Conservation (phyloP, 1,139 yeast species). For the Geotrichum macrosporum region DNA sequence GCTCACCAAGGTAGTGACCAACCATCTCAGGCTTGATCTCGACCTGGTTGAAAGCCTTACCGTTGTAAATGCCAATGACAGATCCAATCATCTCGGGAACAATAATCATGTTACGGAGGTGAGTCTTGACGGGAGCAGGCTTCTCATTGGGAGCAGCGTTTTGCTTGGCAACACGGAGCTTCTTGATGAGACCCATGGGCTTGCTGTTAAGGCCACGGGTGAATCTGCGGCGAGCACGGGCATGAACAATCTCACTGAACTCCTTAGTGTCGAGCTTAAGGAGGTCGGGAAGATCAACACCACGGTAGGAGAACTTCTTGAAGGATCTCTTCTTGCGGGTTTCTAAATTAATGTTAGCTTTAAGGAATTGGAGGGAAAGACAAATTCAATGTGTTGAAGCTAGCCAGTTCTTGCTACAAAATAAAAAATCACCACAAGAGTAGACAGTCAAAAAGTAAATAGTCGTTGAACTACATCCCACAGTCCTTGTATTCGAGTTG, state of each 20-base stretch:
- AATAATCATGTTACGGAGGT: conserved; percentile 97
- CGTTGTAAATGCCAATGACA: conserved; percentile 98
- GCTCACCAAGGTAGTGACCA: conserved; percentile 99
- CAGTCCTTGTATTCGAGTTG: too few species aligned
- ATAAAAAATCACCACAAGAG: too few species aligned
- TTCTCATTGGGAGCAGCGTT: conserved; percentile 91
- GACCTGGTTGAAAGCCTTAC: conserved; percentile 98
- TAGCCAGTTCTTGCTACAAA: too few species aligned
- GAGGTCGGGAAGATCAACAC: conserved; percentile 94
- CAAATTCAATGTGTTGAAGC: too few species aligned
- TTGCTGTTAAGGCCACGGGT: conserved; percentile 94
- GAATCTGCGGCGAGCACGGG: conserved; percentile 99
- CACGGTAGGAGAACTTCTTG: conserved; percentile 98
- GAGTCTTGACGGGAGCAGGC: conserved; percentile 98
- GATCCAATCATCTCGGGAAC: conserved; percentile 99
- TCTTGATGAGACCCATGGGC: conserved; percentile 96
- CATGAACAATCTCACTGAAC: conserved; percentile 92
- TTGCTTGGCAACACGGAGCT: conserved; percentile 96
- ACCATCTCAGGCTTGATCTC: conserved; percentile 99
- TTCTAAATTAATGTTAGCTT: too few species aligned
- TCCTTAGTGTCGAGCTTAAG: conserved; percentile 95
- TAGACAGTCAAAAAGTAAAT: too few species aligned
- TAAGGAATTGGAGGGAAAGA: too few species aligned
- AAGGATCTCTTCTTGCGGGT: conserved; percentile 73
- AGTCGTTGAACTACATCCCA: too few species aligned